Percentiles rank a stretch among this genome's conserved stretches.
phyloP scores from a whole-genome alignment of 345 rosid species.

The Psidium guajava region DNA sequence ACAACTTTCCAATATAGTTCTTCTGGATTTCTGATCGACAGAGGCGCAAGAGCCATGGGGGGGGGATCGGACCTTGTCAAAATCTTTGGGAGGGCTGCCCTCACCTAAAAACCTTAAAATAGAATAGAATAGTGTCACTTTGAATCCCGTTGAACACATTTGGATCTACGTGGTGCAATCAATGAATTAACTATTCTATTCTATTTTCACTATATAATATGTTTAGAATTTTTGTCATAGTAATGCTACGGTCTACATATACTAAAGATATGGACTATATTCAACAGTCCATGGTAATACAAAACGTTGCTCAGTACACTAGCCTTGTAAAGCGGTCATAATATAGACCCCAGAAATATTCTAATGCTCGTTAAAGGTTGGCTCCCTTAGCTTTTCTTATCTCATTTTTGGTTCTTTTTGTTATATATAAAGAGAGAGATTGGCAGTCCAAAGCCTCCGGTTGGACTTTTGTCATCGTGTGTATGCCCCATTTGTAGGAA shows the following conservation, averaged over 20 bases:
- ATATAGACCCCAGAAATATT: not conserved
- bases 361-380: not conserved
- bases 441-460: not conserved
- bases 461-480: not conserved
- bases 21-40: slow-evolving; percentile 4
- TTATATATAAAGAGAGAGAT: not conserved
- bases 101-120: no score
- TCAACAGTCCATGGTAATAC: not conserved
- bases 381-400: not conserved
- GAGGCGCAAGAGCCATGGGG: no score
- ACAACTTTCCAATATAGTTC: slow-evolving; percentile 7
- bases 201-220: no score
- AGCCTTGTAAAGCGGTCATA: not conserved
- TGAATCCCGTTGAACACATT: no score
- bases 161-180: no score
- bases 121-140: no score
- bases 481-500: not conserved
- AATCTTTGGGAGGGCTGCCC: no score
- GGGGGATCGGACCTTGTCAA: no score
- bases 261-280: not conserved
- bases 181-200: no score
- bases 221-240: not conserved
- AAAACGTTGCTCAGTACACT: not conserved
- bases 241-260: not conserved
- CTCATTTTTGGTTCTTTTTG: not conserved